Base-by-base conservation (phyloP, 1,139 yeast species). In the Suhomyces chickasaworum region DNA sequence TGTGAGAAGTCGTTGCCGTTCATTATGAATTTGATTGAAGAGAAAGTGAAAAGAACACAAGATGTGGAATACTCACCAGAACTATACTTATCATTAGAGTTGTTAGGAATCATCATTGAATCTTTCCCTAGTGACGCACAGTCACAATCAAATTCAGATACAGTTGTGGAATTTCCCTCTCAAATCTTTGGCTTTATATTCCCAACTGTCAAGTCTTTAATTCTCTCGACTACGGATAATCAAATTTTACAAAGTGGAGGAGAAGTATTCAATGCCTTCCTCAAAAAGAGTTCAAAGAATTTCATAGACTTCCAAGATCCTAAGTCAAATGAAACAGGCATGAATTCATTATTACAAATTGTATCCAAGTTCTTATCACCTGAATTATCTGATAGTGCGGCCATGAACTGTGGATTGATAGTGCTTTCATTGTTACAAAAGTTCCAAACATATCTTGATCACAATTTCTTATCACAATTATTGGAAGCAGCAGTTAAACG, bases 211-310 rank as follows among this genome's bases (percentile, higher is more conserved):
- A 74, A 76, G 42, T 69, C 70, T 21, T 68, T 89, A 23, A 67
- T 89, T 9, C 57, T 80, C 38, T 59, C 61, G 2, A 76, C 93
- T 1, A 70, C 68, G n/a, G 97, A 91, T 62, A 89, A 87, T 54
- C 93, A 87, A 58, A 75, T 89, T 5, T 66, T 90, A 33, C 96
- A 90, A 62, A 73, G 83, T 13, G 85, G 91, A 1, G 87, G 95
- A 0, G 91, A 87, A 51, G 84, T 86, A 1, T 81, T 88, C 55
- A 81, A 84, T 48, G 80, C 78, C 23, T 65, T 90, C 41, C 70
- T 89, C 20, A 77, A 75, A 47, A 80, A 77, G 41, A 76, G 81
- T 0, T 63, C 83, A 0, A 58, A 67, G 1, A 70, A 71, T 29
- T 74, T 86, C 44, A 59, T 69, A 7, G 60, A 64, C 2, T 79